Percentiles rank a stretch among this genome's conserved stretches.
These are phyloP conservation scores for Coccomyxa subellipsoidea DNA, from an alignment of 163 green algal genomes.

Conservation along the genomic window DNA sequence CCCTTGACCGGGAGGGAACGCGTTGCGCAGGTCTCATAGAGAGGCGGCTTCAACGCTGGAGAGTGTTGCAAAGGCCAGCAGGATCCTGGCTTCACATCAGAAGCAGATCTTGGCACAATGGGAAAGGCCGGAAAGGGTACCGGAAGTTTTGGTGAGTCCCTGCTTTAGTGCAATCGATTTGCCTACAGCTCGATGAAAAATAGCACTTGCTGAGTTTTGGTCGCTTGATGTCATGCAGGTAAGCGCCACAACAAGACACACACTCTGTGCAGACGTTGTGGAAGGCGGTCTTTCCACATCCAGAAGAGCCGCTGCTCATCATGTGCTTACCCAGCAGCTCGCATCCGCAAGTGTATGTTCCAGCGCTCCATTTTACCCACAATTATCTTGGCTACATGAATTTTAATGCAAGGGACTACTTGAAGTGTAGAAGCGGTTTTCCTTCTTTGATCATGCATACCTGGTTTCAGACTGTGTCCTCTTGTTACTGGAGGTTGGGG, in stretches of 20 bases:
- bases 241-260: slow-evolving; percentile 98
- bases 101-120: slow-evolving; percentile 53
- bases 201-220: neutral
- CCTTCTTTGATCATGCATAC: neutral
- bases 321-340: slow-evolving; percentile 93
- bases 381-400: neutral
- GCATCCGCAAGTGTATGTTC: slow-evolving; percentile 91
- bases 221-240: slow-evolving; percentile 45
- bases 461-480: too few relatives aligned
- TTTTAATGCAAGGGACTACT: neutral
- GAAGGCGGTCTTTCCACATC: slow-evolving; percentile 92
- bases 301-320: slow-evolving; percentile 94
- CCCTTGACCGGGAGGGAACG: neutral
- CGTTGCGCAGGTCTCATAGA: neutral
- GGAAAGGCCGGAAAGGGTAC: slow-evolving; percentile 98
- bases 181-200: neutral
- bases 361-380: neutral
- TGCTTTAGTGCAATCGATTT: neutral
- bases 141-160: slow-evolving; percentile 83
- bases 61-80: neutral
- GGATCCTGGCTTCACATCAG: neutral
- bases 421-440: neutral
- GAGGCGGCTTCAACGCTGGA: neutral
- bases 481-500: too few relatives aligned
- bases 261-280: slow-evolving; percentile 95